Evolutionary conservation across 78 protist species (phyloP).

Genomic region (Cavenderia fasciculata): DNA sequence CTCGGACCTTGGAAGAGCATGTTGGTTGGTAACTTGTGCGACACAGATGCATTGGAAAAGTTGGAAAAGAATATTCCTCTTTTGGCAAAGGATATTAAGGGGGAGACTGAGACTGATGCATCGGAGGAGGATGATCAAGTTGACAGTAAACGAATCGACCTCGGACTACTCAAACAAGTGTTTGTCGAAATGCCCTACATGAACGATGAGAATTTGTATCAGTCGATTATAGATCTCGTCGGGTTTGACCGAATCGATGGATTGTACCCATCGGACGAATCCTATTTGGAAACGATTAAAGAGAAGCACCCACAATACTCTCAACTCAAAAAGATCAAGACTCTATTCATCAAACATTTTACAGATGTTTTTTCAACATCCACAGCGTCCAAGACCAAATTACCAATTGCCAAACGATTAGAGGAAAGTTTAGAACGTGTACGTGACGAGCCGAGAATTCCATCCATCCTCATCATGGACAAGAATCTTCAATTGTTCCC

Average conservation of each 20-base stretch:
- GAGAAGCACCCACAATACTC: constrained; percentile 1
- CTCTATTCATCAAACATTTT: neutral
- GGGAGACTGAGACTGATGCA: too few species aligned
- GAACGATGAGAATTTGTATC: constrained; percentile 3
- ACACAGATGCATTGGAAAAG: neutral
- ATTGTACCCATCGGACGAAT: neutral
- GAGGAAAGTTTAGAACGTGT: neutral
- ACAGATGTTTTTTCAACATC: too few species aligned
- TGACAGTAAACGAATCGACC: too few species aligned
- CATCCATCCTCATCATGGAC: constrained; percentile 63
- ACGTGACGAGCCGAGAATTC: constrained; percentile 6
- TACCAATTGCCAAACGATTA: neutral
- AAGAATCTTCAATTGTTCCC: constrained; percentile 59
- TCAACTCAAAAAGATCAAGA: neutral
- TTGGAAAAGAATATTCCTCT: neutral
- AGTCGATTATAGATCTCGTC: neutral
- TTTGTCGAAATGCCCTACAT: neutral
- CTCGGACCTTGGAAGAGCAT: constrained; percentile 40
- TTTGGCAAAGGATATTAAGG: too few species aligned
- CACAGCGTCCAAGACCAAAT: neutral
- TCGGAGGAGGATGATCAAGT: too few species aligned
- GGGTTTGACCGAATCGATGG: neutral
- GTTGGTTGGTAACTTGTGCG: constrained; percentile 1
- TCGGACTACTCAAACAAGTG: too few species aligned
- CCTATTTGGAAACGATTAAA: neutral